Conservation (phyloP, 345 rosid species). For the Balakata baccata region DNA sequence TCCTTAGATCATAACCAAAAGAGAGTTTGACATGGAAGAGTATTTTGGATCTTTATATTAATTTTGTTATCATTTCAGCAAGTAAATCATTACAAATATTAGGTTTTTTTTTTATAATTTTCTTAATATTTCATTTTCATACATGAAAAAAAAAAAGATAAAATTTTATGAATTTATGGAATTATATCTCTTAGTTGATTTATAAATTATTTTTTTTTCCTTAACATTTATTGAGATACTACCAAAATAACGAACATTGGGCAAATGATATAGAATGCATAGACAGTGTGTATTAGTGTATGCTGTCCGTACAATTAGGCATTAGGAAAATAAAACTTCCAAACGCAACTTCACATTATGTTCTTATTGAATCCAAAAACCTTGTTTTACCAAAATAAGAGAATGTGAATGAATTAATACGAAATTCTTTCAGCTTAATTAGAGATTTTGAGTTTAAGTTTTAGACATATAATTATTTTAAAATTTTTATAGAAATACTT, state of each 20-base stretch:
- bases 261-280: neutral
- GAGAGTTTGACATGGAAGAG: neutral
- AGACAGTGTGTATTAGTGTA: neutral
- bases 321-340: constrained; percentile 3
- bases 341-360: constrained; percentile 1
- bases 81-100: neutral
- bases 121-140: too few relatives aligned
- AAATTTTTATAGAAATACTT: too few relatives aligned
- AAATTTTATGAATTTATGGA: too few relatives aligned
- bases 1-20: neutral
- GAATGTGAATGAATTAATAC: too few relatives aligned
- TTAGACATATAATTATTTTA: too few relatives aligned
- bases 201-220: neutral
- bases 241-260: neutral
- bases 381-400: constrained; percentile 3
- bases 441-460: too few relatives aligned
- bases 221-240: neutral
- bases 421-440: too few relatives aligned
- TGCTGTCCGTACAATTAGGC: constrained; percentile 3
- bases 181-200: too few relatives aligned
- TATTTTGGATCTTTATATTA: neutral
- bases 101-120: too few relatives aligned
- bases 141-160: too few relatives aligned
- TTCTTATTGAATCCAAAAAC: constrained; percentile 17
- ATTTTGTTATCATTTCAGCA: neutral